phyloP scores from a whole-genome alignment of 345 rosid species.

The Turnera subulata region DNA sequence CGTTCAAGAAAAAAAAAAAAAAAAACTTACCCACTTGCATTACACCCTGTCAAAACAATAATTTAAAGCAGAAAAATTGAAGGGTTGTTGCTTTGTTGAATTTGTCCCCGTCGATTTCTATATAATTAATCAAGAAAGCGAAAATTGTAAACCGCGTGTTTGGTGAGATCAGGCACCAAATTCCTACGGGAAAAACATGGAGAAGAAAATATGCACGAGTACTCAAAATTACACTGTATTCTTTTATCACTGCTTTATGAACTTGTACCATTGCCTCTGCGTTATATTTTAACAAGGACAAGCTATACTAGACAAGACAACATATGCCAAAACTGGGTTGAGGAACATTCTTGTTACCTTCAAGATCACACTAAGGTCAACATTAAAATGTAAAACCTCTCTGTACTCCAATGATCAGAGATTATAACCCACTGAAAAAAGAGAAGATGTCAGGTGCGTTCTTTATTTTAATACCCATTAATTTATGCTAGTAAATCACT shows the following conservation, averaged over 20 bases:
- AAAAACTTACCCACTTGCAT: too few species aligned
- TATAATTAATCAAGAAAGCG: background rate
- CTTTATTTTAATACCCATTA: background rate
- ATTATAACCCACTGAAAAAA: background rate
- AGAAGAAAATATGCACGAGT: background rate
- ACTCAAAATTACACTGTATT: background rate
- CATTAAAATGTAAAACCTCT: conserved; percentile 18
- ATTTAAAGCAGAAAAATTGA: background rate
- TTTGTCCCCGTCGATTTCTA: background rate
- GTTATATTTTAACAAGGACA: background rate
- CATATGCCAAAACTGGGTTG: background rate
- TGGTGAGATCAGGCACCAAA: conserved; percentile 14
- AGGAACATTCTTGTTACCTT: conserved; percentile 1
- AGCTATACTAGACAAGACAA: background rate
- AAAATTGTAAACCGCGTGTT: conserved; percentile 13
- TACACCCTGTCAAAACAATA: background rate
- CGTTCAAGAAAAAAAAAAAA: too few species aligned
- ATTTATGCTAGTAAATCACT: conserved; percentile 1
- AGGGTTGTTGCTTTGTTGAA: background rate
- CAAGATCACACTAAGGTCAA: conserved; percentile 19
- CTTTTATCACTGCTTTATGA: background rate
- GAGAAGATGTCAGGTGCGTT: background rate
- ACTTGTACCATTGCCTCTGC: background rate
- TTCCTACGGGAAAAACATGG: background rate
- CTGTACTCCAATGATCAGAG: conserved; percentile 26